Evolutionary conservation across 2,329 filamentous ascomycete species (phyloP), one percentile per base, ranked within the genome.

Genomic region (Sporothrix inflata): DNA sequence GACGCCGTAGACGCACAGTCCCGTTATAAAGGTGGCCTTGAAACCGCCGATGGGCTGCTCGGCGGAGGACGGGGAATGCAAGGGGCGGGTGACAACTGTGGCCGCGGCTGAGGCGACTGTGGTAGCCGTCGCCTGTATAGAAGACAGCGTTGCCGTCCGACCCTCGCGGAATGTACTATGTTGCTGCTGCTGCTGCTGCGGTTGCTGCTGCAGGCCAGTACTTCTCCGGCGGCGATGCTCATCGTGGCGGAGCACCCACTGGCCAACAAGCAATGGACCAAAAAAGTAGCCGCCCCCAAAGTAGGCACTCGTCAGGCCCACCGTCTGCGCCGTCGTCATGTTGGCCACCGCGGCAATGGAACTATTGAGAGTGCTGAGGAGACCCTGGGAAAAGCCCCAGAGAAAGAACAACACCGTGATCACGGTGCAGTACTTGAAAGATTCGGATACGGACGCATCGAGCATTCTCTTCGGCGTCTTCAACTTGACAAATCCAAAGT

Each of bases 341-440:
- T 86, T 77, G 16, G 90, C 86, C 6, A 93, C 86, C 12, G 81
- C 78, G 47, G 91, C 88, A 69, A 94, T 90, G 30, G 89, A 89
- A 24, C 86, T 86, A 79, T 97, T 97, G 40, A 98, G 86, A 0
- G 91, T 91, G 77, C 95, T 94, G 3, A 97, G 84, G 1, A 97
- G 86, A 0, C 94, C 94, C 76, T 97, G 97, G 0, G 94, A 94
- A 72, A 97, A 91, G 0, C 94, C 94, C 94, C 94, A 77, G 2
- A 97, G 83, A 75, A 97, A 90, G 81, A 97, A 97, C 0, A 97
- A 84, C 7, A 94, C 87, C 0, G 92, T 92, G 27, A 97, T 93
- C 74, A 93, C 84, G 19, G 87, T 85, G 77, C 92, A 90, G 75
- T 93, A 93, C 75, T 90, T 91, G 75, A 92, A 82, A 0, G 91